Evolutionary conservation across 257 asterid genomes (phyloP).

Genomic region (Penstemon newberryi): DNA sequence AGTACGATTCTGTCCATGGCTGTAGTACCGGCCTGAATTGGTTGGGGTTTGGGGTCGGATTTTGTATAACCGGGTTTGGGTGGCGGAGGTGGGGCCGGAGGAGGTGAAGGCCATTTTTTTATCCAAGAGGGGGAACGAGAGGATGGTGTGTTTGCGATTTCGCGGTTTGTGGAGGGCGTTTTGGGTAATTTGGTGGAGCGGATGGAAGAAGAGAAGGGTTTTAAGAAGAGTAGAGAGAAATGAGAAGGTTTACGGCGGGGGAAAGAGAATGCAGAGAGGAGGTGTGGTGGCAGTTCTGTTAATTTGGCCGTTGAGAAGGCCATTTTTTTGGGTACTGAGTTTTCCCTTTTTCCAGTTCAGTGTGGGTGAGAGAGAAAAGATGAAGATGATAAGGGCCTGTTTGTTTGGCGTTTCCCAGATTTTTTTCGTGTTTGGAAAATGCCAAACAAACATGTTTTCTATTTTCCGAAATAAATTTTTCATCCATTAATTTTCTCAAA

Average conservation of each 20-base stretch:
- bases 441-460: too few species aligned
- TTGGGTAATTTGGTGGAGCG: slow-evolving; percentile 45
- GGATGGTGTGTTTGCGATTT: slow-evolving; percentile 26
- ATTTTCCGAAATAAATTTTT: too few species aligned
- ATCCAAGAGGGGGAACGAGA: slow-evolving; percentile 56
- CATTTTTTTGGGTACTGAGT: slow-evolving; percentile 41
- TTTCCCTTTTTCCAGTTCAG: slow-evolving; percentile 1
- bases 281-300: slow-evolving; percentile 65
- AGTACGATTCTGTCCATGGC: slow-evolving; percentile 92
- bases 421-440: too few species aligned
- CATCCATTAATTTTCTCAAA: too few species aligned
- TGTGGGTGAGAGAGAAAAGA: slow-evolving; percentile 32
- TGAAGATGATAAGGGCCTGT: slow-evolving; percentile 44
- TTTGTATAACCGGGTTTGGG: slow-evolving; percentile 29
- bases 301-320: slow-evolving; percentile 63
- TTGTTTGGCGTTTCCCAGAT: too few species aligned
- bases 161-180: slow-evolving; percentile 39
- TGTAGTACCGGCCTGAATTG: slow-evolving; percentile 47
- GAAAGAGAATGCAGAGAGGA: slow-evolving; percentile 45
- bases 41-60: slow-evolving; percentile 38
- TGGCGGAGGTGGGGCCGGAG: slow-evolving; percentile 31
- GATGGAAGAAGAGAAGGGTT: slow-evolving; percentile 58
- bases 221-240: slow-evolving; percentile 42
- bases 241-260: slow-evolving; percentile 45
- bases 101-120: slow-evolving; percentile 66